Evolutionary conservation across 805 yeast species (phyloP).

Genomic region (Hagleromyces aurorensis): DNA sequence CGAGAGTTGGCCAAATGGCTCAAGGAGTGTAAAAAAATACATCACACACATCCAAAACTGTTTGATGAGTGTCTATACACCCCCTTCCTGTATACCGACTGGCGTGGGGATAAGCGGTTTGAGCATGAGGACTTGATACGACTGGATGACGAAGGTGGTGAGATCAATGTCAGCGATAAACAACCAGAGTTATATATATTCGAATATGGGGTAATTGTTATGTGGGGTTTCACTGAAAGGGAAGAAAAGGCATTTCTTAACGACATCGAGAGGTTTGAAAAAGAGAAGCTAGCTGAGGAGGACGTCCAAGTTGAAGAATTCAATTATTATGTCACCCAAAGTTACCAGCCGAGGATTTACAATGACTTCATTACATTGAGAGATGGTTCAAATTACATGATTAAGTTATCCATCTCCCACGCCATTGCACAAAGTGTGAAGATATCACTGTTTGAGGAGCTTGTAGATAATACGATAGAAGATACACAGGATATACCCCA

Average conservation of each 20-base stretch:
- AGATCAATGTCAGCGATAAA: constrained; percentile 74
- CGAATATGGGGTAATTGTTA: constrained; percentile 93
- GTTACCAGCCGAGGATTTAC: constrained; percentile 91
- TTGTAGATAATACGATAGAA: constrained; percentile 93
- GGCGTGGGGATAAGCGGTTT: constrained; percentile 50
- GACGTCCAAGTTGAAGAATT: constrained; percentile 93
- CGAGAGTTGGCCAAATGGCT: constrained; percentile 80
- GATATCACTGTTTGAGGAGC: constrained; percentile 89
- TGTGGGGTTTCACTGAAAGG: constrained; percentile 87
- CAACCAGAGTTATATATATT: constrained; percentile 78
- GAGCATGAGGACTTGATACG: constrained; percentile 46
- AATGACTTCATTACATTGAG: constrained; percentile 91
- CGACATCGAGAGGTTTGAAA: constrained; percentile 85
- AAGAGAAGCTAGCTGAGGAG: constrained; percentile 78
- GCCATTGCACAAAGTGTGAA: constrained; percentile 95
- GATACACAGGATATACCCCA: constrained; percentile 97
- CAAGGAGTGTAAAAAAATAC: constrained; percentile 62
- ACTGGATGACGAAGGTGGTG: constrained; percentile 92
- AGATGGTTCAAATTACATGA: constrained; percentile 84
- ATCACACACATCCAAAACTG: constrained; percentile 74
- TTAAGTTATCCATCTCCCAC: constrained; percentile 87
- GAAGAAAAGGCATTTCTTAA: constrained; percentile 77
- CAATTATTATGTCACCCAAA: constrained; percentile 86
- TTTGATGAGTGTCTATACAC: constrained; percentile 95
- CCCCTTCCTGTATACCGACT: constrained; percentile 74